These are phyloP conservation scores for Pseudogymnoascus sp. DNA, from an alignment of 2,329 filamentous ascomycete genomes.

Conservation along the genomic window DNA sequence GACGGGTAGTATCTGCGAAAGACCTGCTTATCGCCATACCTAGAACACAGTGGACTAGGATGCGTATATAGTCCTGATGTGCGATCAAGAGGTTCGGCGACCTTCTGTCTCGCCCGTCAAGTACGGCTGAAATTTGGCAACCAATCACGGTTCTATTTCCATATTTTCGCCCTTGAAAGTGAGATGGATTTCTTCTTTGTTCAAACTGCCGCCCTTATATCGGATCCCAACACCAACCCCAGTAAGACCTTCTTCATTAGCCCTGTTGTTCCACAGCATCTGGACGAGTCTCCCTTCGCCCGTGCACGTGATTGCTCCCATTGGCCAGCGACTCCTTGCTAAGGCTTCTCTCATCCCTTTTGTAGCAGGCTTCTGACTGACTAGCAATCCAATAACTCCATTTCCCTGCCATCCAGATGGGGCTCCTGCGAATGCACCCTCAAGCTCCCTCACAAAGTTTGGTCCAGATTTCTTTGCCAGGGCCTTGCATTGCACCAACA, in stretches of 20 bases:
- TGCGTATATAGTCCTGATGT: not conserved
- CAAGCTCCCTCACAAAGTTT: slow-evolving; percentile 62
- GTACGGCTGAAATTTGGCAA: not conserved
- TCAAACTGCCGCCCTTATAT: slow-evolving; percentile 29
- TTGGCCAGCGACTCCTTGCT: slow-evolving; percentile 57
- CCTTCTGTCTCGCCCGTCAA: not conserved
- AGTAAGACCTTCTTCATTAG: slow-evolving; percentile 54
- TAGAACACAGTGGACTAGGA: not conserved
- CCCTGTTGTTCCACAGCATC: slow-evolving; percentile 65
- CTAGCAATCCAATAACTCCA: slow-evolving; percentile 63
- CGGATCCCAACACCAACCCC: slow-evolving; percentile 47
- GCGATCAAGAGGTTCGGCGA: not conserved
- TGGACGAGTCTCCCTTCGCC: slow-evolving; percentile 53
- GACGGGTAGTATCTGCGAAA: not conserved
- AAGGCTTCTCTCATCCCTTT: slow-evolving; percentile 71
- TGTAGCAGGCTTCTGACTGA: slow-evolving; percentile 63
- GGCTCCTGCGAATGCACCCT: slow-evolving; percentile 68
- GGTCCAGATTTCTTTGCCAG: slow-evolving; percentile 44
- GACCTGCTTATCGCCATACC: not conserved
- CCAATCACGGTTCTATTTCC: not conserved
- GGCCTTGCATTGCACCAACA: slow-evolving; percentile 64
- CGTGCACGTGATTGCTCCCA: slow-evolving; percentile 63
- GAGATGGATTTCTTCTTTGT: slow-evolving; percentile 40
- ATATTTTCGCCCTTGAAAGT: slow-evolving; percentile 41
- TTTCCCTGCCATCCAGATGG: slow-evolving; percentile 64